Base-by-base conservation (phyloP, 2,329 filamentous ascomycete species). In the Tolypocladium cylindrosporum region DNA sequence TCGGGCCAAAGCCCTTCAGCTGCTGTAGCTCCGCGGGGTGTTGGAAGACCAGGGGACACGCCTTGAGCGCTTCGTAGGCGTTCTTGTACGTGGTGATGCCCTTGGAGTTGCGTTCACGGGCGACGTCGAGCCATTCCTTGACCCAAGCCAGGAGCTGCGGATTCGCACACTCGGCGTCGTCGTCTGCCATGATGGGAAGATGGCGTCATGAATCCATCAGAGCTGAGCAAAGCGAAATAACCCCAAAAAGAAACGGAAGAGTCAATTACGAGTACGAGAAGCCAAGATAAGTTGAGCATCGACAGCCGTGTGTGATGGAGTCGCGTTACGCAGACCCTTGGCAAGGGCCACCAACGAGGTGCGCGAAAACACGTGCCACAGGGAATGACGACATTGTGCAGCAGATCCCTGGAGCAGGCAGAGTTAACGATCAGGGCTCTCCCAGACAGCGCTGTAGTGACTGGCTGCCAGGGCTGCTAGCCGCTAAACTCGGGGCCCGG, bases 1-100 rank as follows among this genome's bases (percentile, higher is more conserved):
- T 90, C 0, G 83, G 81, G 0, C 90, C 90, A 59, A 91, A 85
- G 0, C 88, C 88, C 60, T 84, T 85, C n/a, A 94, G 78, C 63
- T 87, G 82, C 64, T 86, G 80, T 1, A 89, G 82, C 72, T 91
- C 82, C 7, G 85, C 84, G 2, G 90, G 89, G 68, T 94, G 90
- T 21, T 81, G 75, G 63, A 91, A 89, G 1, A 74, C 72, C 43
- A 90, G 75, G 0, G 90, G 89, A 62, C 89, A 92, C 14, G 83
- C 83, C 71, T 86, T 89, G 70, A 94, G 82, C 2, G 89, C 88
- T 59, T 90, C 81, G 66, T 90, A 90, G 1, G 90, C 90, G 64
- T 87, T 84, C 62, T 83, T 88, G 70, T 91, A 93, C 0, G 83
- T 86, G n/a, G 79, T 83, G 31, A 85, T 73, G 27, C 87, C 87